Conservation (phyloP, 768 basidiomycete genomes). For the Lactarius hengduanensis region DNA sequence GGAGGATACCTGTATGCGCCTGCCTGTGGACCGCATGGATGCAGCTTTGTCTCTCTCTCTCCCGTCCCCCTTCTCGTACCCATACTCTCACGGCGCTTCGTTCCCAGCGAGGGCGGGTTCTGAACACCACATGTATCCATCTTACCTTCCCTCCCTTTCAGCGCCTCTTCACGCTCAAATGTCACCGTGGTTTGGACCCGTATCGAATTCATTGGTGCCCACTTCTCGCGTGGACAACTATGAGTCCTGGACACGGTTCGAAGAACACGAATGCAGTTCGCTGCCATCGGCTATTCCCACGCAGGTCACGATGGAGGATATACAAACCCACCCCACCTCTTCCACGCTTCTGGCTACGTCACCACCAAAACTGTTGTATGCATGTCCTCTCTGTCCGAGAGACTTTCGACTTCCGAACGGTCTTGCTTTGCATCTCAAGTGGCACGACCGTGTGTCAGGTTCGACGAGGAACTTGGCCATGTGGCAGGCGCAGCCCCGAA, state of each 20-base stretch:
- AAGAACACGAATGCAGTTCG: constrained; percentile 1
- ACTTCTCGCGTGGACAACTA: not conserved
- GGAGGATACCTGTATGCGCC: constrained; percentile 12
- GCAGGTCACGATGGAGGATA: not conserved
- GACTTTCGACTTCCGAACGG: constrained; percentile 27
- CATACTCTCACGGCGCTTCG: not conserved
- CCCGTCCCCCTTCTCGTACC: constrained; percentile 2
- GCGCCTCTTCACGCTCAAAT: not conserved
- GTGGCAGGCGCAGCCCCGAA: not conserved
- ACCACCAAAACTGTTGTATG: constrained; percentile 12
- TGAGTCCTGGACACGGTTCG: not conserved
- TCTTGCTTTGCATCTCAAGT: constrained; percentile 28
- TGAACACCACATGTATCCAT: constrained; percentile 3
- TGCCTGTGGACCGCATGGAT: not conserved
- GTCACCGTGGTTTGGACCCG: not conserved
- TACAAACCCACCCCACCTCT: constrained; percentile 4
- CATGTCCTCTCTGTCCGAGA: constrained; percentile 25
- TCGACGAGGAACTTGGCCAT: not conserved
- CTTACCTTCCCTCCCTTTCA: not conserved
- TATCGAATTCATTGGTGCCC: not conserved
- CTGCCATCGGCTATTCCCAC: not conserved
- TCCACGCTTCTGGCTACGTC: not conserved
- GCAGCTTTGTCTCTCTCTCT: not conserved
- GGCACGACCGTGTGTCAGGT: constrained; percentile 25
- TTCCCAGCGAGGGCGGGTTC: not conserved